Conservation (phyloP, 768 basidiomycete genomes). For the Kwoniella europaea region DNA sequence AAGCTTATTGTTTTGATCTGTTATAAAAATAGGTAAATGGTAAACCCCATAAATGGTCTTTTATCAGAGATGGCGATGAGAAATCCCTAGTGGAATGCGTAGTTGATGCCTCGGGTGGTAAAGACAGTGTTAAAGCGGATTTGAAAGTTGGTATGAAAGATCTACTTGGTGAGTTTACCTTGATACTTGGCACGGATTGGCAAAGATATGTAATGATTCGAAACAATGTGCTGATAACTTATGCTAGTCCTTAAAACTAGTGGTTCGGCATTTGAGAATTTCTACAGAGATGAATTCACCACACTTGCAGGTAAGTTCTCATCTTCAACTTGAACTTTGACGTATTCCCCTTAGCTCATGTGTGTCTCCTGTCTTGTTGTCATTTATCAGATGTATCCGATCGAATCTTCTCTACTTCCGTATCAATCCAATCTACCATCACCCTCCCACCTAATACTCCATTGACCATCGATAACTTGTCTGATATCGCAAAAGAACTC, state of each 20-base stretch:
- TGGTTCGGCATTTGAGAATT: conserved; percentile 81
- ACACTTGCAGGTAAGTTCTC: conserved; percentile 66
- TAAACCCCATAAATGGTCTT: conserved; percentile 75
- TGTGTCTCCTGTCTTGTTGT: too few relatives aligned
- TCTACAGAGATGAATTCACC: conserved; percentile 79
- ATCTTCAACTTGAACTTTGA: too few relatives aligned
- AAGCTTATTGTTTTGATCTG: background rate
- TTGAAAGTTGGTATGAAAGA: conserved; percentile 76
- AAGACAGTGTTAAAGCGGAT: conserved; percentile 67
- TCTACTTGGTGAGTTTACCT: conserved; percentile 69
- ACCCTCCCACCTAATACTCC: conserved; percentile 52
- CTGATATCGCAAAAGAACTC: conserved; percentile 50
- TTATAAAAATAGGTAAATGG: conserved; percentile 46
- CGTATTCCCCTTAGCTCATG: background rate
- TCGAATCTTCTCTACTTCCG: conserved; percentile 84
- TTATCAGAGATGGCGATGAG: conserved; percentile 87
- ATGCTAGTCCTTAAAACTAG: conserved; percentile 78
- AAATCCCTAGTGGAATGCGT: conserved; percentile 69
- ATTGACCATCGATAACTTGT: conserved; percentile 54
- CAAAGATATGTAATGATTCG: too few relatives aligned
- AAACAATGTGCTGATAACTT: conserved; percentile 13
- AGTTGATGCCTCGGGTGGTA: conserved; percentile 68
- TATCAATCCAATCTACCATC: conserved; percentile 78
- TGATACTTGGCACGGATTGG: too few relatives aligned
- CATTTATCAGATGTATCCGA: conserved; percentile 69